Evolutionary conservation across 2,329 filamentous ascomycete genomes (phyloP).

Genomic region (Hypoxylon sp.): DNA sequence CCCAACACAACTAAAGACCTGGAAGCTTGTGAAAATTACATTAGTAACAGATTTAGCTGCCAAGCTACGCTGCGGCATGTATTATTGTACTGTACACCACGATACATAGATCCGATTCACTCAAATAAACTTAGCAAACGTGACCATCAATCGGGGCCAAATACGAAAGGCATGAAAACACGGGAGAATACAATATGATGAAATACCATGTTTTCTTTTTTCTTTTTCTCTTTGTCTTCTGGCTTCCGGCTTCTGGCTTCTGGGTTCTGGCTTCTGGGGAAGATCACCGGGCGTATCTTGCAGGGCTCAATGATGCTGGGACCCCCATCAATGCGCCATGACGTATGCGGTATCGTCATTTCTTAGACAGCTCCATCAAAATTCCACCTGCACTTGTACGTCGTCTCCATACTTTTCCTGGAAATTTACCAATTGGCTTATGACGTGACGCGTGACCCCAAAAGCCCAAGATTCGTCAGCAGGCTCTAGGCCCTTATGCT

Average conservation of each 20-base stretch:
- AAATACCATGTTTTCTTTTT: constrained; percentile 14
- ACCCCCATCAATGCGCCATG: constrained; percentile 33
- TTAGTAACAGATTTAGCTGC: neutral
- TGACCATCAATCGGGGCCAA: neutral
- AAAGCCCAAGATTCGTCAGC: constrained; percentile 33
- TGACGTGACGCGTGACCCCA: constrained; percentile 34
- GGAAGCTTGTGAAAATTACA: neutral
- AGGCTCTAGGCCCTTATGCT: neutral
- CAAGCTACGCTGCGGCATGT: neutral
- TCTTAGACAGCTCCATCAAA: constrained; percentile 28
- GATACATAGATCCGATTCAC: constrained; percentile 12
- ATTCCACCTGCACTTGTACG: constrained; percentile 13
- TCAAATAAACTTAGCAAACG: constrained; percentile 12
- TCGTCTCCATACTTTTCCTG: constrained; percentile 32
- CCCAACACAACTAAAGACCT: neutral
- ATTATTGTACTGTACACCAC: neutral
- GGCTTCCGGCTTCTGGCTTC: too few relatives aligned
- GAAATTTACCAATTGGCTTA: constrained; percentile 33
- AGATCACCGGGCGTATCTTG: too few relatives aligned
- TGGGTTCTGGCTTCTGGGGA: too few relatives aligned
- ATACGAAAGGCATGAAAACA: constrained; percentile 16
- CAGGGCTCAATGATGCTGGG: constrained; percentile 41
- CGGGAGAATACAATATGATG: constrained; percentile 2
- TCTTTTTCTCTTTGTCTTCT: constrained; percentile 20
- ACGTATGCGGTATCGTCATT: constrained; percentile 43